Evolutionary conservation across 305 asterid genomes (phyloP).

Genomic region (Fraxinus paxiana): DNA sequence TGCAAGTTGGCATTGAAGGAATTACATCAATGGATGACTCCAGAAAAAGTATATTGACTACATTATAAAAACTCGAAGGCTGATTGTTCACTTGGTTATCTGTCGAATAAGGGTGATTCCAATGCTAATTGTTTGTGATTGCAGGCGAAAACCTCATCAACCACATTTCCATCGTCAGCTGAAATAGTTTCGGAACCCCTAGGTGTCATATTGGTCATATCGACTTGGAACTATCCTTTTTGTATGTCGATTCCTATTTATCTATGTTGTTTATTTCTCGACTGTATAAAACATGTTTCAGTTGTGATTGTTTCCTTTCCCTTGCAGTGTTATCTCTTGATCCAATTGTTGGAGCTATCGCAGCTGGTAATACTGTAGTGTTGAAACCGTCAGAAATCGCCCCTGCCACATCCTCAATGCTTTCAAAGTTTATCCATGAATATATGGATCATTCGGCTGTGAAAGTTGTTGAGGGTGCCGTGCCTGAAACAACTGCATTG

Average conservation of each 20-base stretch:
- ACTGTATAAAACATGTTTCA: not conserved
- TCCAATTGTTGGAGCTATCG: conserved; percentile 75
- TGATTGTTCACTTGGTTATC: not conserved
- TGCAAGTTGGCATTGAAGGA: conserved; percentile 60
- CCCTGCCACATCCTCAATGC: conserved; percentile 61
- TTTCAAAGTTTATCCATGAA: conserved; percentile 48
- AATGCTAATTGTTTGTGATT: conserved; percentile 1
- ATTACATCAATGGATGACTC: conserved; percentile 60
- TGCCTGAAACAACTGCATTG: conserved; percentile 57
- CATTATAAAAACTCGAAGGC: not conserved
- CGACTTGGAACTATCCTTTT: conserved; percentile 87
- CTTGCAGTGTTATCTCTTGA: conserved; percentile 55
- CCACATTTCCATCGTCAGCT: conserved; percentile 67
- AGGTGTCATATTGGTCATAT: conserved; percentile 70
- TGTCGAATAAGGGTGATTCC: not conserved
- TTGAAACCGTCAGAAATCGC: conserved; percentile 81
- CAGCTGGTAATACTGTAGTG: conserved; percentile 80
- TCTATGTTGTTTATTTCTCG: not conserved
- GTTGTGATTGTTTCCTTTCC: not conserved
- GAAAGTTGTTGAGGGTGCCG: conserved; percentile 62
- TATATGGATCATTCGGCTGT: conserved; percentile 63
- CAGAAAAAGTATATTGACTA: conserved; percentile 48
- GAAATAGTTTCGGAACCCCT: conserved; percentile 69
- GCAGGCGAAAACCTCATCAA: conserved; percentile 59
- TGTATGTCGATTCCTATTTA: conserved; percentile 36